These are phyloP conservation scores for Begonia masoniana DNA, from an alignment of 306 rosid genomes.

Conservation along the genomic window DNA sequence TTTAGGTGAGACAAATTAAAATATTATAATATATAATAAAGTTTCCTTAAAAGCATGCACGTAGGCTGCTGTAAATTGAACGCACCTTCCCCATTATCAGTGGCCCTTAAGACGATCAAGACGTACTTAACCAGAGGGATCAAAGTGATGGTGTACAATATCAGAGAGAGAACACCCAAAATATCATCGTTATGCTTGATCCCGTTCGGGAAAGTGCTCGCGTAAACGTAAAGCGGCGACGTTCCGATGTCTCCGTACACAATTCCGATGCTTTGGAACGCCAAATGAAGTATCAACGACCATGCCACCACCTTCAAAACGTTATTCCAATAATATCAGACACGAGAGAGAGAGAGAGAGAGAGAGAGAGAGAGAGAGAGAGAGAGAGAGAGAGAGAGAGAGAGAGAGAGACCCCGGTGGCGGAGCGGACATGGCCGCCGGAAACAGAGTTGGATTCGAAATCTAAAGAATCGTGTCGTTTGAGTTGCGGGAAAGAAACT, in stretches of 20 bases:
- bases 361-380: not conserved
- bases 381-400: not conserved
- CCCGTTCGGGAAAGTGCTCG: constrained; percentile 19
- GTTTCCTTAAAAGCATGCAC: no score
- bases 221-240: constrained; percentile 23
- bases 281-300: constrained; percentile 32
- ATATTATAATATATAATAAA: no score
- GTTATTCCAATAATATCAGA: not conserved
- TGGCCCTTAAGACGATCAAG: constrained; percentile 45
- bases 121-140: constrained; percentile 52
- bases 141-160: constrained; percentile 47
- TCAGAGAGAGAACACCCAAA: constrained; percentile 52
- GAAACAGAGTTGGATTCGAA: constrained; percentile 22
- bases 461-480: constrained; percentile 34
- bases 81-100: constrained; percentile 54
- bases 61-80: no score
- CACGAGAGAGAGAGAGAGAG: not conserved
- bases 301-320: constrained; percentile 7
- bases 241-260: constrained; percentile 34
- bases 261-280: constrained; percentile 22
- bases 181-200: constrained; percentile 44
- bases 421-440: constrained; percentile 12
- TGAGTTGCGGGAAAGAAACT: constrained; percentile 15
- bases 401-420: constrained; percentile 12
- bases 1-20: no score